Evolutionary conservation across 225 moss, liverwort and hornwort species (phyloP).

Genomic region (Thuidium tamariscinum): DNA sequence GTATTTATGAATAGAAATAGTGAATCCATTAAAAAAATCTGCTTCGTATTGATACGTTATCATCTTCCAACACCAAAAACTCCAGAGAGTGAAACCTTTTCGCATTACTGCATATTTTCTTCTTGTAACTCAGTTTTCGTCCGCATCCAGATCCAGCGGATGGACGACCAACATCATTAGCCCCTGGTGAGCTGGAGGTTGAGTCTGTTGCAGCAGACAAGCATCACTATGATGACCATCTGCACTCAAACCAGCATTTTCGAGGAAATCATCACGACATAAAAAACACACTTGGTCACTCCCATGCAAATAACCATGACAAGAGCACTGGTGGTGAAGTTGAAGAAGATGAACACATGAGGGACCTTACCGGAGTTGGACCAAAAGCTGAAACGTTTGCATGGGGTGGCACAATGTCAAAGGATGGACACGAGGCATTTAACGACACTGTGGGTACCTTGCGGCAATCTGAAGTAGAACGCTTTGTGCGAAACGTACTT

Average conservation of each 20-base stretch:
- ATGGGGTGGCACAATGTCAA: neutral
- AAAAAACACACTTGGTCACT: neutral
- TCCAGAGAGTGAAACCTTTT: neutral
- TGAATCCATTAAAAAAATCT: neutral
- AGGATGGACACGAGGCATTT: slow-evolving; percentile 15
- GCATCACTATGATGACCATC: neutral
- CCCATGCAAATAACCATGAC: neutral
- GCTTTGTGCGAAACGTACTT: slow-evolving; percentile 64
- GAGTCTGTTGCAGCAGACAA: slow-evolving; percentile 7
- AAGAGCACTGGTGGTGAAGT: neutral
- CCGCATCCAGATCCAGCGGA: slow-evolving; percentile 73
- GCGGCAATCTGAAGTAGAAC: slow-evolving; percentile 76
- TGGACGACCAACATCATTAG: slow-evolving; percentile 52
- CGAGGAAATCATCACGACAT: neutral
- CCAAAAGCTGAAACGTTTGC: slow-evolving; percentile 42
- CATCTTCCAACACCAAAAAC: neutral
- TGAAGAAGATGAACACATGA: slow-evolving; percentile 12
- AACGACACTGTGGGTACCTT: slow-evolving; percentile 24
- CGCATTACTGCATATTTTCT: neutral
- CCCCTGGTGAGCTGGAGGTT: slow-evolving; percentile 36
- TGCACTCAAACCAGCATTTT: neutral
- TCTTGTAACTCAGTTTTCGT: neutral
- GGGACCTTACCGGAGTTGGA: slow-evolving; percentile 43
- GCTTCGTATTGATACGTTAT: neutral
- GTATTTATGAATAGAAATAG: neutral